Conservation (phyloP, 768 basidiomycete species). For the Termitomyces sp. region DNA sequence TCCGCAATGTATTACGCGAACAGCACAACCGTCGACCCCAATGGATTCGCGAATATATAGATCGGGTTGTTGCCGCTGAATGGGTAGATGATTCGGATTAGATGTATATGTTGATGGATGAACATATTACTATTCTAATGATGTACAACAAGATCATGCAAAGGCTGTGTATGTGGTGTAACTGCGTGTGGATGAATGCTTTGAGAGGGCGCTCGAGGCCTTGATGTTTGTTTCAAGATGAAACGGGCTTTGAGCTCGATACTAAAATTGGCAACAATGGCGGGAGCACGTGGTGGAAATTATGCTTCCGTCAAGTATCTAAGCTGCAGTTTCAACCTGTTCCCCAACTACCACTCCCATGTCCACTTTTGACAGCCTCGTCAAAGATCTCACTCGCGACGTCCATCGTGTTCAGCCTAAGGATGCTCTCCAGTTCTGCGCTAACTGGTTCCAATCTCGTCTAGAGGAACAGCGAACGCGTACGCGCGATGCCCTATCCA, state of each 20-base stretch:
- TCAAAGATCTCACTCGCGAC: slow-evolving; percentile 85
- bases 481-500: slow-evolving; percentile 61
- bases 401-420: slow-evolving; percentile 81
- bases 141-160: slow-evolving; percentile 16
- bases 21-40: slow-evolving; percentile 49
- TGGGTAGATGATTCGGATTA: slow-evolving; percentile 68
- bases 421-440: slow-evolving; percentile 89
- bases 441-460: slow-evolving; percentile 91
- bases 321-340: slow-evolving; percentile 17
- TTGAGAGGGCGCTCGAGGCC: neutral
- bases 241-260: slow-evolving; percentile 10
- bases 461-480: slow-evolving; percentile 82
- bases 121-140: slow-evolving; percentile 13
- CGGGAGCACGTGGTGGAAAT: slow-evolving; percentile 12
- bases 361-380: slow-evolving; percentile 81
- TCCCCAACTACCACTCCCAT: slow-evolving; percentile 20
- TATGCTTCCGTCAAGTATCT: neutral
- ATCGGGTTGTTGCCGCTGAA: slow-evolving; percentile 58
- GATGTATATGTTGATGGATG: slow-evolving; percentile 15
- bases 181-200: neutral
- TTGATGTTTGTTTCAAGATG: slow-evolving; percentile 13
- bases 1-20: slow-evolving; percentile 40
- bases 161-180: slow-evolving; percentile 1
- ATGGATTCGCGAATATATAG: slow-evolving; percentile 66
- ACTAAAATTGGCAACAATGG: slow-evolving; percentile 10